These are phyloP conservation scores for Saccharomyces hybrid DNA, from an alignment of 1,139 yeast species.

Conservation along the genomic window DNA sequence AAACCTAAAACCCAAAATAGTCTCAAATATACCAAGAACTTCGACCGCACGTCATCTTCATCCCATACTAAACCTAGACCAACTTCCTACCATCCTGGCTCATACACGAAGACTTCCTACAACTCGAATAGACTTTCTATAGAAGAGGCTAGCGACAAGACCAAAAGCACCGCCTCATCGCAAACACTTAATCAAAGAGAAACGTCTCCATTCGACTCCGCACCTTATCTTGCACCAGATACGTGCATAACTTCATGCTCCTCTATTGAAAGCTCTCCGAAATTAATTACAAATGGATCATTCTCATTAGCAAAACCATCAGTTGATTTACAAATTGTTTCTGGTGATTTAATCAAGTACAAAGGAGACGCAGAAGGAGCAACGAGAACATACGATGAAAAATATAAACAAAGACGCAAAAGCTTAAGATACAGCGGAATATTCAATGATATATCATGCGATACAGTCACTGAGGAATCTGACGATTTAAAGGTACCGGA, in stretches of 20 bases:
- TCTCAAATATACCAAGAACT: neutral
- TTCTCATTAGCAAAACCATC: constrained; percentile 30
- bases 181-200: constrained; percentile 11
- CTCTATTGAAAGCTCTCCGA: constrained; percentile 18
- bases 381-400: constrained; percentile 16
- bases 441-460: constrained; percentile 13
- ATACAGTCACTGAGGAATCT: constrained; percentile 15
- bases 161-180: constrained; percentile 7
- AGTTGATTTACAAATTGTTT: constrained; percentile 30
- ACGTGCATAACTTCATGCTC: constrained; percentile 9
- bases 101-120: constrained; percentile 51
- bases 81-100: constrained; percentile 66
- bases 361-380: constrained; percentile 17
- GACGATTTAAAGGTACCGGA: constrained; percentile 4
- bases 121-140: constrained; percentile 72
- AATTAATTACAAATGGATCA: constrained; percentile 19
- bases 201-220: constrained; percentile 7
- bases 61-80: constrained; percentile 62
- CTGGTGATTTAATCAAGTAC: constrained; percentile 33
- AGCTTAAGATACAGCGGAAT: constrained; percentile 16
- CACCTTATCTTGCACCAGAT: constrained; percentile 14
- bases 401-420: constrained; percentile 14
- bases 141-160: constrained; percentile 39
- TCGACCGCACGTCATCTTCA: constrained; percentile 8
- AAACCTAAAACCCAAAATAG: neutral